These are phyloP conservation scores for Uronychia binucleata DNA, from an alignment of 73 alveolate species.

Conservation along the genomic window DNA sequence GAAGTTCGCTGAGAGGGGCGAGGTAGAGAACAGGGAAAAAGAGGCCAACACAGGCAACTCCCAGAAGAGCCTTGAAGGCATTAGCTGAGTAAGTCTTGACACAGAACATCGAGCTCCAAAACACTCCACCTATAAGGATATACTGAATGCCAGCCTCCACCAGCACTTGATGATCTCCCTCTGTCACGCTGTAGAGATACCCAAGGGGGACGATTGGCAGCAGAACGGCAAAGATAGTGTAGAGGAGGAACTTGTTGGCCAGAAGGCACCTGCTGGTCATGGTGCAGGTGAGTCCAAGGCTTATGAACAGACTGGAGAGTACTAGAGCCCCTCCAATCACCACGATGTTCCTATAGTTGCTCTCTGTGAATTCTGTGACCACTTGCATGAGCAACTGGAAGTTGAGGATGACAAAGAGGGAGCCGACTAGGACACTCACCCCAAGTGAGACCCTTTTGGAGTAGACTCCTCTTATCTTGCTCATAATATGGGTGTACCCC, in stretches of 20 bases:
- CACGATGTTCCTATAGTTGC: neutral
- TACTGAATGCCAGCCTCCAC: neutral
- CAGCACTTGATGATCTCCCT: neutral
- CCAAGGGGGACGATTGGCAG: neutral
- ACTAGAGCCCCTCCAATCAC: neutral
- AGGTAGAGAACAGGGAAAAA: neutral
- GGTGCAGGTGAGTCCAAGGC: neutral
- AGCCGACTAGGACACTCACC: neutral
- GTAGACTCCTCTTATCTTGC: neutral
- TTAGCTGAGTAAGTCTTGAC: neutral
- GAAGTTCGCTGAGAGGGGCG: neutral
- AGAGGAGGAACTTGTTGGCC: neutral
- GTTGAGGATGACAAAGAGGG: neutral
- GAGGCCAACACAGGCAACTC: neutral
- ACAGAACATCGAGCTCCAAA: neutral
- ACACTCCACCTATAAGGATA: neutral
- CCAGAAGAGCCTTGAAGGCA: neutral
- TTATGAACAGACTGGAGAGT: neutral
- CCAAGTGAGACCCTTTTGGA: neutral
- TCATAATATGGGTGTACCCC: neutral
- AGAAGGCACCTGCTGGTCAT: neutral
- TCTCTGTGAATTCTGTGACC: neutral
- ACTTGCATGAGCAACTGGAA: neutral
- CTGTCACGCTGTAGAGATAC: neutral
- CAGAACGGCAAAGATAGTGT: neutral